Base-by-base conservation (phyloP, 1,284 basidiomycete species). In the Naganishia sp. region DNA sequence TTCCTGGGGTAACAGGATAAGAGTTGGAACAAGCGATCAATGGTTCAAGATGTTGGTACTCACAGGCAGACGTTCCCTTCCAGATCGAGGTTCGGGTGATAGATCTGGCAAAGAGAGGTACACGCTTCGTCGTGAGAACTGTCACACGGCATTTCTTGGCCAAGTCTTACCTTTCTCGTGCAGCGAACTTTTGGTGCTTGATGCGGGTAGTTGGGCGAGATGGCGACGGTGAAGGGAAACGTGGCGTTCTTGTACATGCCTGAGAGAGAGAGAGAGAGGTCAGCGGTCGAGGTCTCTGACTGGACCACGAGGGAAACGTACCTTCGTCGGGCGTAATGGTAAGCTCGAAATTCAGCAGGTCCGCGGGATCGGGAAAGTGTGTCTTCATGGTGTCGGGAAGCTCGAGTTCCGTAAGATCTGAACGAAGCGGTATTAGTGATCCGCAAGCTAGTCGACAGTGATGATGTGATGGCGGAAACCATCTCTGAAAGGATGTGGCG, bases 131-230 rank as follows among this genome's bases (percentile, higher is more conserved):
- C 21, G 48, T 49, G 9, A 64, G 28, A 36, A 53, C 45, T 50
- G 9, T 11, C 44, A 6, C 45, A 49, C 23, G 49, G 10, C 25
- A 18, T 2, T 23, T 2, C 9, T 44, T 23, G 36, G 16, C 6
- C 13, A 7, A 39, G 1, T 78, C 86, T 65, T 74, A 94, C 94
- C 75, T 89, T 97, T 78, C 94, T 92, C 64, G 87, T 88, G 82
- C 95, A 98, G 78, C 96, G 94, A 81, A 99, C 96, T 81, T 97
- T 99, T 73, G 96, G 96, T 66, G 95, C 93, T 74, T 99, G 95
- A 79, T 99, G 96, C 52, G 96, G 96, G 81, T 99, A 99, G 81
- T 96, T 98, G 78, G 88, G 88, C 82, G 93, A 96, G 85, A 99
- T 97, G 69, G 85, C 86, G 80, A 99, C 94, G 36, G 90, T 92